Evolutionary conservation across 179 eudicot species (phyloP).

Genomic region (Patellifolia procumbens): DNA sequence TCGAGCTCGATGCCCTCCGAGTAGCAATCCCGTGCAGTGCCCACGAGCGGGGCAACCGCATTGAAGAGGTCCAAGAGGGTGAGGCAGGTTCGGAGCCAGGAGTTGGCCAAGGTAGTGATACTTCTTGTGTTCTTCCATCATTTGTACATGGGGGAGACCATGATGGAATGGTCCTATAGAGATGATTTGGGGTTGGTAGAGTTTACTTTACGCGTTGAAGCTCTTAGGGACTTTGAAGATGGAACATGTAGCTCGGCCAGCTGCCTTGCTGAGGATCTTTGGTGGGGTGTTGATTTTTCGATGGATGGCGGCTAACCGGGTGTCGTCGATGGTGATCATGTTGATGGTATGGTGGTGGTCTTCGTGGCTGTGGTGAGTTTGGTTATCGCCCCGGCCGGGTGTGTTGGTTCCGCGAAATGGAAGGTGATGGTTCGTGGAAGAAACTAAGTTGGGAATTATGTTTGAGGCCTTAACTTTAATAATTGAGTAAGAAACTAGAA

Average conservation of each 20-base stretch:
- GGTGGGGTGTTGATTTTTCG: constrained; percentile 45
- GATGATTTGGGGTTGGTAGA: constrained; percentile 57
- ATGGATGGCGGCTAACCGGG: constrained; percentile 40
- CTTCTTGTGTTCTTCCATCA: constrained; percentile 85
- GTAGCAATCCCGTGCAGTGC: constrained; percentile 53
- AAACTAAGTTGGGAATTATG: neutral
- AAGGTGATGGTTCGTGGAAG: neutral
- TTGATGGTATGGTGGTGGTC: constrained; percentile 17
- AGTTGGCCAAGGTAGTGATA: constrained; percentile 52
- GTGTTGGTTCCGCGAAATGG: constrained; percentile 14
- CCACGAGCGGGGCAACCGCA: constrained; percentile 47
- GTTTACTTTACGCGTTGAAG: constrained; percentile 45
- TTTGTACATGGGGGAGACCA: constrained; percentile 41
- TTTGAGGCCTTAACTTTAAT: too few species aligned
- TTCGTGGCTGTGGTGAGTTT: constrained; percentile 4
- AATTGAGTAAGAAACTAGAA: too few species aligned
- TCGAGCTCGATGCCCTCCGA: constrained; percentile 40
- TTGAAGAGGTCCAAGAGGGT: constrained; percentile 38
- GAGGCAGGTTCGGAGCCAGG: constrained; percentile 41
- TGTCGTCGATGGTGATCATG: constrained; percentile 35
- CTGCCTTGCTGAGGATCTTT: constrained; percentile 46
- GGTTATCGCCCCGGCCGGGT: neutral
- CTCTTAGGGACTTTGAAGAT: constrained; percentile 71
- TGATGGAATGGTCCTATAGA: constrained; percentile 77
- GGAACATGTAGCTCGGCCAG: constrained; percentile 64